Percentiles rank a stretch among this genome's conserved stretches.
Evolutionary conservation across 2,329 filamentous ascomycete species (phyloP).

Genomic region (Botrytis deweyae): DNA sequence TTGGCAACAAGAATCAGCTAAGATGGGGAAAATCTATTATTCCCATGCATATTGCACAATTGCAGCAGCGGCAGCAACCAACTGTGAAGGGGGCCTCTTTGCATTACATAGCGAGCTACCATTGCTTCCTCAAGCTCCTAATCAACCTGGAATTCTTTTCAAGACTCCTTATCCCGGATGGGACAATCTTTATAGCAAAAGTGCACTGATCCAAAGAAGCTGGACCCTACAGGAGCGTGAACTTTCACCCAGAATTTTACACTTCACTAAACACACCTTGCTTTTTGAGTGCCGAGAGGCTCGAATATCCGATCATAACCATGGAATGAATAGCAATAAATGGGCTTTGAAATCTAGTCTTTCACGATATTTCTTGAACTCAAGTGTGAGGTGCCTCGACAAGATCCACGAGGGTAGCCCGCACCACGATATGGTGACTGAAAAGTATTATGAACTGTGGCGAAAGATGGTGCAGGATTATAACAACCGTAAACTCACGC

Average conservation of each 20-base stretch:
- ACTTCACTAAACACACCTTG: slow-evolving; percentile 27
- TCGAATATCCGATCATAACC: slow-evolving; percentile 7
- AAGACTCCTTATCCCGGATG: slow-evolving; percentile 7
- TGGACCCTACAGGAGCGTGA: slow-evolving; percentile 27
- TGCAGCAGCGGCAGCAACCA: slow-evolving; percentile 22
- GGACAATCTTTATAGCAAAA: slow-evolving; percentile 13
- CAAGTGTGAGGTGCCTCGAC: slow-evolving; percentile 16
- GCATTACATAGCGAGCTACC: slow-evolving; percentile 14
- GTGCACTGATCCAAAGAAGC: slow-evolving; percentile 27
- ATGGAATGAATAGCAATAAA: neutral
- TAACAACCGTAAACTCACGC: slow-evolving; percentile 20
- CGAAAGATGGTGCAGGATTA: slow-evolving; percentile 22
- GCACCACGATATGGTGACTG: neutral
- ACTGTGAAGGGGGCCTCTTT: slow-evolving; percentile 14
- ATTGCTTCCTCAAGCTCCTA: neutral
- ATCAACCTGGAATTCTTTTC: neutral
- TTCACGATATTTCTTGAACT: slow-evolving; percentile 3
- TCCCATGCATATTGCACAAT: slow-evolving; percentile 23
- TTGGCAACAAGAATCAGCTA: slow-evolving; percentile 26
- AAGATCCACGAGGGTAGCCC: slow-evolving; percentile 5
- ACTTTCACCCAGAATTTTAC: slow-evolving; percentile 23
- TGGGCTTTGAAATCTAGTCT: slow-evolving; percentile 14
- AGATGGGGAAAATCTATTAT: slow-evolving; percentile 30
- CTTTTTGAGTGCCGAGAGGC: slow-evolving; percentile 21
- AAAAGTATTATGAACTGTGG: slow-evolving; percentile 19